Percentiles rank a stretch among this genome's conserved stretches.
Evolutionary conservation across 1,139 yeast genomes (phyloP).

Genomic region (Pneumocystis sp.): DNA sequence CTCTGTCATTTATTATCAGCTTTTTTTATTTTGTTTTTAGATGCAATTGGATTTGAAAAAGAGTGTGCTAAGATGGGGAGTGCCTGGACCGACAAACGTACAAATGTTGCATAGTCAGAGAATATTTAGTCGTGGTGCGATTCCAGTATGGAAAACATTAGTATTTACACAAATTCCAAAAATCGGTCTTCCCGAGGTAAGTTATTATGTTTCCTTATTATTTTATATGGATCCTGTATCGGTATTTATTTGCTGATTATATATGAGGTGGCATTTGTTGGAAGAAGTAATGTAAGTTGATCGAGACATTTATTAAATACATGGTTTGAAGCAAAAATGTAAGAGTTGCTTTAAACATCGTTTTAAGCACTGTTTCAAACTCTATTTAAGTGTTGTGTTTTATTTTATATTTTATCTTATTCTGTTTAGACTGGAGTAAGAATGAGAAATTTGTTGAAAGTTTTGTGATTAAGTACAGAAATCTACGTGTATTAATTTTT

Average conservation of each 20-base stretch:
- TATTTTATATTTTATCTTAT: too few relatives aligned
- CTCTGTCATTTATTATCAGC: background rate
- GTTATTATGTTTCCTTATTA: too few relatives aligned
- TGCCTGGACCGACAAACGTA: slow-evolving; percentile 23
- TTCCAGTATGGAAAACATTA: slow-evolving; percentile 27
- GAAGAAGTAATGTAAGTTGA: background rate
- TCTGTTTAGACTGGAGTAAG: background rate
- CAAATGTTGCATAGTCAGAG: slow-evolving; percentile 23
- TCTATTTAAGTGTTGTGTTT: too few relatives aligned
- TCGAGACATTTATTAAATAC: too few relatives aligned
- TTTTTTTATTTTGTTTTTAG: too few relatives aligned
- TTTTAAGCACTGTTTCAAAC: background rate
- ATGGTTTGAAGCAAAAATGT: too few relatives aligned
- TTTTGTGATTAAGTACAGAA: background rate
- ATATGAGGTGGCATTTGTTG: background rate
- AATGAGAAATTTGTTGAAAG: background rate
- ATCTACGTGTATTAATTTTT: background rate
- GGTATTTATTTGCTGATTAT: background rate
- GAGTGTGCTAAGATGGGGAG: background rate
- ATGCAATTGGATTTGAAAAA: background rate
- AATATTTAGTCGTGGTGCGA: slow-evolving; percentile 24
- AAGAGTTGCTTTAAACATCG: too few relatives aligned
- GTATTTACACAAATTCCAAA: slow-evolving; percentile 13
- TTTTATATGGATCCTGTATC: too few relatives aligned
- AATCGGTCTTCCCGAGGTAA: background rate